These are phyloP conservation scores for Suillus subaureus DNA, from an alignment of 768 basidiomycete species.

Conservation along the genomic window DNA sequence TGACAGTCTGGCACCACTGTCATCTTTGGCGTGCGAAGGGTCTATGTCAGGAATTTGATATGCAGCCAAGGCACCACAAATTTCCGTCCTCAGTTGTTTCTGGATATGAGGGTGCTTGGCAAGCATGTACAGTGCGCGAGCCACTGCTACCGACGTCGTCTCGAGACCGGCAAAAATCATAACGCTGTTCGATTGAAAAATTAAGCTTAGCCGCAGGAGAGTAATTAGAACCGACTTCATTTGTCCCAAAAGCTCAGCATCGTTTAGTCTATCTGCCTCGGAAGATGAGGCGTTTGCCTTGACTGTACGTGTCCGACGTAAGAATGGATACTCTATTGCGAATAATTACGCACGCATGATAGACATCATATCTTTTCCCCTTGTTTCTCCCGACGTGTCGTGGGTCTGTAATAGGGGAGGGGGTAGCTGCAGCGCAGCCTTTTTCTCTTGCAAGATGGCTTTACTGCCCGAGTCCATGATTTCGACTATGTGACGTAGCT, in stretches of 20 bases:
- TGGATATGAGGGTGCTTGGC: slow-evolving; percentile 41
- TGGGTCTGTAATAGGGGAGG: neutral
- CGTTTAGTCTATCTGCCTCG: slow-evolving; percentile 23
- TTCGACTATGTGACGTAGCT: slow-evolving; percentile 15
- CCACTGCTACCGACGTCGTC: slow-evolving; percentile 44
- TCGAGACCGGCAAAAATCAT: slow-evolving; percentile 47
- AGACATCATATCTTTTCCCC: slow-evolving; percentile 29
- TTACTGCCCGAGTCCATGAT: slow-evolving; percentile 18
- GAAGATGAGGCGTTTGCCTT: slow-evolving; percentile 22
- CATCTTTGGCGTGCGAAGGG: neutral
- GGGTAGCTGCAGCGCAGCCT: slow-evolving; percentile 16
- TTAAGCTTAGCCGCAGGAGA: neutral
- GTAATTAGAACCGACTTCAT: slow-evolving; percentile 23
- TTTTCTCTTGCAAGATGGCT: slow-evolving; percentile 24
- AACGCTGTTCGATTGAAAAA: slow-evolving; percentile 16
- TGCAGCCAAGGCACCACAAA: slow-evolving; percentile 24
- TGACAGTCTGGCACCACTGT: slow-evolving; percentile 30
- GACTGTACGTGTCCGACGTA: slow-evolving; percentile 17
- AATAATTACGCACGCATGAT: slow-evolving; percentile 28
- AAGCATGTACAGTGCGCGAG: slow-evolving; percentile 38
- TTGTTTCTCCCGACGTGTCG: neutral
- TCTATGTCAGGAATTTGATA: slow-evolving; percentile 14
- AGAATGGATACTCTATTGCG: neutral
- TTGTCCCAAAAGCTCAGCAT: slow-evolving; percentile 30
- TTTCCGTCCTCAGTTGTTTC: slow-evolving; percentile 39